These are phyloP conservation scores for Platismatia glauca DNA, from an alignment of 495 filamentous ascomycete genomes.

Conservation along the genomic window DNA sequence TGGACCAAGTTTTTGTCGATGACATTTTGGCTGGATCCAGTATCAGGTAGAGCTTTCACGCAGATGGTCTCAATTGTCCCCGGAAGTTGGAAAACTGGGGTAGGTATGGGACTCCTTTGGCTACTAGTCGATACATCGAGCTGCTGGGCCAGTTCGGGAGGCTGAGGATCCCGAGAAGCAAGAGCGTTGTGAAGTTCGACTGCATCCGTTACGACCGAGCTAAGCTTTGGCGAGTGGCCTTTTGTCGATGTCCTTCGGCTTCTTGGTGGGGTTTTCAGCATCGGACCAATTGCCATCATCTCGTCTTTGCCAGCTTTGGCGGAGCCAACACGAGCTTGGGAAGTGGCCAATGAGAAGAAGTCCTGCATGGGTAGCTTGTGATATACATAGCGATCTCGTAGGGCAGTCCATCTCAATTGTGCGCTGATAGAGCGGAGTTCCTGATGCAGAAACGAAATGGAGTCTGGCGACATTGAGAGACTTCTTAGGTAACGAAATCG, in stretches of 20 bases:
- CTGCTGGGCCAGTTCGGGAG: not conserved
- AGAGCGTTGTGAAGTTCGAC: not conserved
- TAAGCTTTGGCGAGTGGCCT: not conserved
- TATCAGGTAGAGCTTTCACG: conserved; percentile 7
- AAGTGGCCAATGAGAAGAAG: not conserved
- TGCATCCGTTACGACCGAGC: not conserved
- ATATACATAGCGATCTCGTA: conserved; percentile 4
- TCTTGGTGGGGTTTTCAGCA: not conserved
- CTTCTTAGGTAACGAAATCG: not conserved
- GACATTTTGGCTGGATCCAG: conserved; percentile 7
- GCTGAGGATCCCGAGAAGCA: not conserved
- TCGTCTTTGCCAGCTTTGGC: not conserved
- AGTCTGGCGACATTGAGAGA: not conserved
- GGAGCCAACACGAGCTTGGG: not conserved
- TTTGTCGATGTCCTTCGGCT: not conserved
- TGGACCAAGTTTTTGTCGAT: conserved; percentile 7
- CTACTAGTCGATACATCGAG: not conserved
- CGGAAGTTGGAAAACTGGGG: conserved; percentile 8
- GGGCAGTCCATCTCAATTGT: conserved; percentile 1
- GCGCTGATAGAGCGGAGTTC: conserved; percentile 7
- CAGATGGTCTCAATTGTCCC: not conserved
- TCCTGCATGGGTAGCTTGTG: conserved; percentile 7
- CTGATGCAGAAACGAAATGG: conserved; percentile 1
- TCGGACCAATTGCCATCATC: not conserved
- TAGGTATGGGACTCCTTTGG: not conserved